Conservation (phyloP, 2,329 filamentous ascomycete species). For the Orbilia quercus region DNA sequence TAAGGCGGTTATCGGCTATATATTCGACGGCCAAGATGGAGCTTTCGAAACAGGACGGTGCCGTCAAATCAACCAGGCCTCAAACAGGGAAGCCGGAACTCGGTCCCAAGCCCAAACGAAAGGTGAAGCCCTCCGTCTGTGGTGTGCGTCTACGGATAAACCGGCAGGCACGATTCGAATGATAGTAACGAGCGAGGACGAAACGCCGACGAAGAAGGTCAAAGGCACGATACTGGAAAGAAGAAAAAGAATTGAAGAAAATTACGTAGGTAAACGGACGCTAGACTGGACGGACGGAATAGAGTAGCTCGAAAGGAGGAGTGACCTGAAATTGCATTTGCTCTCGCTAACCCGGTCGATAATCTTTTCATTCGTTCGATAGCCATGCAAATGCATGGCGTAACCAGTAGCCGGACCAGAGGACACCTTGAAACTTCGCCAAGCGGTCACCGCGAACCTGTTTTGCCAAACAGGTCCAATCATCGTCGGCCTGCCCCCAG, state of each 20-base stretch:
- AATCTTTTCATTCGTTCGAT: not conserved
- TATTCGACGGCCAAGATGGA: slow-evolving; percentile 3
- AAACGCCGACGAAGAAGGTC: slow-evolving; percentile 2
- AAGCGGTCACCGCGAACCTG: slow-evolving; percentile 27
- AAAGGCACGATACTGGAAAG: not conserved
- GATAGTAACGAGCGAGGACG: not conserved
- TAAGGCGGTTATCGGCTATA: slow-evolving; percentile 48
- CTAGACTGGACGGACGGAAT: not conserved
- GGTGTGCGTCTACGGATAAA: not conserved
- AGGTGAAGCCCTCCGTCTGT: no score
- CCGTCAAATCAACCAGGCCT: slow-evolving; percentile 30
- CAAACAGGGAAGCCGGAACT: slow-evolving; percentile 33
- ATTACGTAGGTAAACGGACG: slow-evolving; percentile 6
- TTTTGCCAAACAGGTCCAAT: not conserved
- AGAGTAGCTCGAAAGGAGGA: not conserved
- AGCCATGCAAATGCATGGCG: slow-evolving; percentile 31
- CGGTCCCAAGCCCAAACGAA: not conserved
- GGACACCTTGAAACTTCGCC: slow-evolving; percentile 48
- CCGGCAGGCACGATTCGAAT: not conserved
- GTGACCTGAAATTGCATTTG: no score
- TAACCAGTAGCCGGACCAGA: slow-evolving; percentile 34
- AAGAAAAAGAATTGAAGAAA: not conserved
- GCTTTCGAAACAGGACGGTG: slow-evolving; percentile 51
- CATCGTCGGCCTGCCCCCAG: not conserved
- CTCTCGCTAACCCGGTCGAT: not conserved